Evolutionary conservation across 495 filamentous ascomycete species (phyloP).

Genomic region (Emericellopsis terricola): DNA sequence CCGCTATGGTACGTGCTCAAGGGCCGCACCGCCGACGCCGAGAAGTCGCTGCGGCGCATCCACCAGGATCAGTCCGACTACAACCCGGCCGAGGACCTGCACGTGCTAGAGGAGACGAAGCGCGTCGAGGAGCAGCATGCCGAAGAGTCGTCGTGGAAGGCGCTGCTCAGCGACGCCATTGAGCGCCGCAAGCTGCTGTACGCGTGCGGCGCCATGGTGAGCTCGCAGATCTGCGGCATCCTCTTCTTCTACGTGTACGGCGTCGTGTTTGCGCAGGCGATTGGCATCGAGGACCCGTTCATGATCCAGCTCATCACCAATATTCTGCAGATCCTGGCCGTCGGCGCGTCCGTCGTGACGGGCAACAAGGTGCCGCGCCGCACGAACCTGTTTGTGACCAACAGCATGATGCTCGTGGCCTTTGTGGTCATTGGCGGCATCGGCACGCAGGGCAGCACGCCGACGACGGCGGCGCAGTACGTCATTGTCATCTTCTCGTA

Average conservation of each 20-base stretch:
- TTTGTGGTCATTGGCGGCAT: conserved; percentile 17
- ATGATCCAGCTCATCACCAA: conserved; percentile 16
- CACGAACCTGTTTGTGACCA: conserved; percentile 13
- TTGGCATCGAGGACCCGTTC: conserved; percentile 18
- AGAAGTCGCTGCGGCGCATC: conserved; percentile 14
- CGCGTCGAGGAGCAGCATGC: conserved; percentile 8
- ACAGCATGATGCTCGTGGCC: conserved; percentile 11
- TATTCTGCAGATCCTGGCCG: conserved; percentile 18
- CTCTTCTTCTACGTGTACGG: conserved; percentile 22
- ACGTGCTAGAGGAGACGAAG: conserved; percentile 7
- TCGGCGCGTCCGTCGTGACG: conserved; percentile 10
- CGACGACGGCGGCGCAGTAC: conserved; percentile 4
- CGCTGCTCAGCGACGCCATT: conserved; percentile 14
- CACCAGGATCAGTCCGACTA: conserved; percentile 11
- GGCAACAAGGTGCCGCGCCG: conserved; percentile 17
- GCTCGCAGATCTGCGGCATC: conserved; percentile 22
- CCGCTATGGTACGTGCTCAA: conserved; percentile 16
- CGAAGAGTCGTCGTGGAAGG: conserved; percentile 10
- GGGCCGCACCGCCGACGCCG: conserved; percentile 8
- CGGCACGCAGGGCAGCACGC: conserved; percentile 8
- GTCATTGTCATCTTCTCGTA: conserved; percentile 18
- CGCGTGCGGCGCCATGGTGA: conserved; percentile 16
- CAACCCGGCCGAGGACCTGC: conserved; percentile 11
- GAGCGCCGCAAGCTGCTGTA: conserved; percentile 20
- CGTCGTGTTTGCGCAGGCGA: conserved; percentile 17